These are phyloP conservation scores for Luzula sylvatica DNA, from an alignment of 176 grass and related monocot species.

Conservation along the genomic window DNA sequence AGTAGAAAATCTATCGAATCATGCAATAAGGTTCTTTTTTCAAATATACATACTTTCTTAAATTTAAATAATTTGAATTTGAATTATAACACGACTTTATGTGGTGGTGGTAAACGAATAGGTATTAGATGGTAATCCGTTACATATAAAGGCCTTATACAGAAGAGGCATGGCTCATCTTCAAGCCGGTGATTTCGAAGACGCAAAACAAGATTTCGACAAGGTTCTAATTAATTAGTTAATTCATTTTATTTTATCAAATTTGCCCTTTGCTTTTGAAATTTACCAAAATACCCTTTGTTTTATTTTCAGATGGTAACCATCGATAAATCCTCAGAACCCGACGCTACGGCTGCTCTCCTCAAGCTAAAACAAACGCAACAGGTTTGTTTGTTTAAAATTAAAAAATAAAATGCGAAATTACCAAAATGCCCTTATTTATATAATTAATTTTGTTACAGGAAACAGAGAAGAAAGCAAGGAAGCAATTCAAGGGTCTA, in stretches of 20 bases:
- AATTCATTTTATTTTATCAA: slow-evolving; percentile 3
- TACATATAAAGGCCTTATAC: slow-evolving; percentile 84
- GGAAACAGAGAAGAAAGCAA: slow-evolving; percentile 69
- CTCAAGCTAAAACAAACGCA: slow-evolving; percentile 69
- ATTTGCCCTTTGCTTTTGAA: too few relatives aligned
- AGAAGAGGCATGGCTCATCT: slow-evolving; percentile 72
- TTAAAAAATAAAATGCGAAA: neutral
- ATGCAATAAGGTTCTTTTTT: slow-evolving; percentile 75
- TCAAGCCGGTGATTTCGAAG: slow-evolving; percentile 76
- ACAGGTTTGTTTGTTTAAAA: slow-evolving; percentile 75
- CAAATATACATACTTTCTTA: too few relatives aligned
- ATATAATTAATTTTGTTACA: slow-evolving; percentile 12
- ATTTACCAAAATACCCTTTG: slow-evolving; percentile 1
- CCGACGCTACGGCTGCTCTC: slow-evolving; percentile 67
- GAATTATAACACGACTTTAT: slow-evolving; percentile 2
- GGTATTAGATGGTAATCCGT: slow-evolving; percentile 76
- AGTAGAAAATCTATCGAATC: slow-evolving; percentile 78
- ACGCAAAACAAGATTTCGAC: slow-evolving; percentile 89
- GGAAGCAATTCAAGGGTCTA: slow-evolving; percentile 94
- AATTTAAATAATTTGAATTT: neutral
- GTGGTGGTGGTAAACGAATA: neutral
- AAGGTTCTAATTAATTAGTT: slow-evolving; percentile 29
- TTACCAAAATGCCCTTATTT: too few relatives aligned
- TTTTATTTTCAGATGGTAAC: slow-evolving; percentile 48
- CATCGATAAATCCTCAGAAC: slow-evolving; percentile 61